These are phyloP conservation scores for Paspalum vaginatum DNA, from an alignment of 176 grass and related monocot species.

Conservation along the genomic window DNA sequence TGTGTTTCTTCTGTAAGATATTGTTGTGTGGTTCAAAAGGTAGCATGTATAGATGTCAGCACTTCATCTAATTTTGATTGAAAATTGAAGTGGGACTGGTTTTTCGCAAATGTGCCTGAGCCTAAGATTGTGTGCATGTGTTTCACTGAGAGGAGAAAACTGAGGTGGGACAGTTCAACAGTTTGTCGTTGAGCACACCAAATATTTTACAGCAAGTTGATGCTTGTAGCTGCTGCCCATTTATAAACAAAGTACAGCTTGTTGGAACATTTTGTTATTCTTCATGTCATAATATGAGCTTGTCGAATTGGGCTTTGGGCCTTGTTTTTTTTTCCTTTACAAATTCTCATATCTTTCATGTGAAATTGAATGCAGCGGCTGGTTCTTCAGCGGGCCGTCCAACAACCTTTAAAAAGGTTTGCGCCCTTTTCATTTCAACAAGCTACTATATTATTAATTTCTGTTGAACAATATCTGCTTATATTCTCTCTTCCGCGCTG, in stretches of 20 bases:
- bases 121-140: too few relatives aligned
- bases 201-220: neutral
- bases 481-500: neutral
- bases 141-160: too few relatives aligned
- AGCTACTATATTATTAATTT: neutral
- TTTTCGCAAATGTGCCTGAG: neutral
- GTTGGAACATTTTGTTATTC: neutral
- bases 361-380: constrained; percentile 64
- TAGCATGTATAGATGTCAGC: neutral
- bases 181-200: neutral
- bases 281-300: neutral
- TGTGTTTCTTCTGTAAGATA: neutral
- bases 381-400: constrained; percentile 68
- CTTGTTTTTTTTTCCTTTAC: neutral
- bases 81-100: neutral
- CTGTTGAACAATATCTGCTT: neutral
- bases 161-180: neutral
- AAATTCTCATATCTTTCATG: constrained; percentile 25
- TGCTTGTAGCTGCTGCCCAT: neutral
- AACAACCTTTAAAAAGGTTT: constrained; percentile 63
- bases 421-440: neutral
- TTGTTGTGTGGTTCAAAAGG: neutral
- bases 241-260: neutral
- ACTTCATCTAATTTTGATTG: neutral
- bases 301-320: neutral